phyloP scores from a whole-genome alignment of 305 asterid species.

The Fraxinus baroniana region DNA sequence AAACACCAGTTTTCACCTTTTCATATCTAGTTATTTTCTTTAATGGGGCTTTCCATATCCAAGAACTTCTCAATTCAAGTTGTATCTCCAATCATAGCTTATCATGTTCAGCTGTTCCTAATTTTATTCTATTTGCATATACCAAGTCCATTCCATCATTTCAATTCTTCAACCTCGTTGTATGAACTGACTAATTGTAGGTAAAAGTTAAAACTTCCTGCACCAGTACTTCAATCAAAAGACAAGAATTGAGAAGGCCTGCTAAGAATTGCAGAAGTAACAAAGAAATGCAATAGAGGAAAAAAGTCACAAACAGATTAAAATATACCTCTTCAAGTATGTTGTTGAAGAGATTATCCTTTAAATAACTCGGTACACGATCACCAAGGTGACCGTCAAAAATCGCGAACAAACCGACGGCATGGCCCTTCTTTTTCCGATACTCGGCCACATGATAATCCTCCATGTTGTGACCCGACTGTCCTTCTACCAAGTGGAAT shows the following conservation, averaged over 20 bases:
- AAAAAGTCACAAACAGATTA: background rate
- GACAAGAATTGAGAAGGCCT: background rate
- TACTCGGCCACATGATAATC: conserved; percentile 87
- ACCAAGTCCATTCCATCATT: background rate
- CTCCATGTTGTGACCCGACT: conserved; percentile 85
- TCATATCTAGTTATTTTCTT: background rate
- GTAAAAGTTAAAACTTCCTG: background rate
- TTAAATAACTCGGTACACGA: conserved; percentile 72
- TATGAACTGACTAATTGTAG: background rate
- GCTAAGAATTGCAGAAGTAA: background rate
- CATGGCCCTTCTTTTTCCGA: conserved; percentile 48
- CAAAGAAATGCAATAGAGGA: background rate
- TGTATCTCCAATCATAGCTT: background rate
- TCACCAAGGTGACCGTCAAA: conserved; percentile 88
- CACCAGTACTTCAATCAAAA: background rate
- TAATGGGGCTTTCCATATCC: background rate
- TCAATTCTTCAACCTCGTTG: background rate
- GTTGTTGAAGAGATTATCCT: conserved; percentile 71
- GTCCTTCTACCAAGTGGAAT: conserved; percentile 71
- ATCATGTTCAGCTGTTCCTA: background rate
- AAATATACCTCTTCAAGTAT: conserved; percentile 64
- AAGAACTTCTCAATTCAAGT: background rate
- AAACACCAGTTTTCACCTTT: background rate
- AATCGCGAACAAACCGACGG: conserved; percentile 78
- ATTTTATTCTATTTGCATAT: background rate